Conservation (phyloP, 192 early-diverging fungal species). For the Coemansia sp. region DNA sequence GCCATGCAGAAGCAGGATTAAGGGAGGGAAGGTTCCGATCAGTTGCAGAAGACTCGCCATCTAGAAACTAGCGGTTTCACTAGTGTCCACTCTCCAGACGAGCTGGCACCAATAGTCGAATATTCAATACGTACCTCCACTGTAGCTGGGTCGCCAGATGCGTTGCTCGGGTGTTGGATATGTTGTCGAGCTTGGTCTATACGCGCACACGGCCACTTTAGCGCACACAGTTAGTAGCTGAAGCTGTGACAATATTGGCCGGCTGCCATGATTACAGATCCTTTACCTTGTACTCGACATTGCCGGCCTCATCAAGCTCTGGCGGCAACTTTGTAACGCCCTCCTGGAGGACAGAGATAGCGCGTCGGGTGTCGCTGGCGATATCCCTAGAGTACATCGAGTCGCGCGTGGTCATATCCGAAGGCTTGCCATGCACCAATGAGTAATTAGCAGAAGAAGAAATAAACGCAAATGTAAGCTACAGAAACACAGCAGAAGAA, state of each 20-base stretch:
- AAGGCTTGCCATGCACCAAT: not conserved
- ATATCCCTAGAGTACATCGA: conserved; percentile 39
- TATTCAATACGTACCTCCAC: conserved; percentile 62
- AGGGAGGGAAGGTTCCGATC: not conserved
- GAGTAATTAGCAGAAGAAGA: not conserved
- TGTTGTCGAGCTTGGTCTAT: conserved; percentile 45
- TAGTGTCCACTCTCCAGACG: too few species aligned
- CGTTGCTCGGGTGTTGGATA: conserved; percentile 53
- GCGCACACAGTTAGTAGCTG: too few species aligned
- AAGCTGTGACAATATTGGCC: too few species aligned
- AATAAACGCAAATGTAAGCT: not conserved
- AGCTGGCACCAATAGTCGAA: too few species aligned
- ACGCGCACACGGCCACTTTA: too few species aligned
- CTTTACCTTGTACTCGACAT: conserved; percentile 88
- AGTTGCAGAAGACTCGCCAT: not conserved
- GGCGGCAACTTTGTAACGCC: conserved; percentile 57
- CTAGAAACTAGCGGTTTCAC: too few species aligned
- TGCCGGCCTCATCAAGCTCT: conserved; percentile 79
- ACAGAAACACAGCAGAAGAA: not conserved
- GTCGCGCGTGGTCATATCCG: conserved; percentile 40
- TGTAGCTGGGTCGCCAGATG: conserved; percentile 90
- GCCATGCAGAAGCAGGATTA: too few species aligned
- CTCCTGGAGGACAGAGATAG: conserved; percentile 32
- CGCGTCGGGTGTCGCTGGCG: conserved; percentile 2
- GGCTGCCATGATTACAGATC: too few species aligned